These are phyloP conservation scores for Trichocomaceae sp. DNA, from an alignment of 2,329 filamentous ascomycete species.

Conservation along the genomic window DNA sequence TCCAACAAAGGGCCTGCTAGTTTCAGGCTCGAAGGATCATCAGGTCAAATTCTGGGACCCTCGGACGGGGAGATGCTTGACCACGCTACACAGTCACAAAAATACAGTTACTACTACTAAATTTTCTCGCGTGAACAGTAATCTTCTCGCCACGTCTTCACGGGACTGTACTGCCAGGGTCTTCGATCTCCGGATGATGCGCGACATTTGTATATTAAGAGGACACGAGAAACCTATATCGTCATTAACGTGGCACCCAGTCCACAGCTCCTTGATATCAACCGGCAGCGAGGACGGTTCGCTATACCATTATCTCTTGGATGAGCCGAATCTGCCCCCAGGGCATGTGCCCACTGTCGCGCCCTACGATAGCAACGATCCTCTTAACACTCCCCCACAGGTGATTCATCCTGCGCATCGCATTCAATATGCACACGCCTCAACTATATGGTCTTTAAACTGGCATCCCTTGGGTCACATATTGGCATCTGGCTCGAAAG, in stretches of 20 bases:
- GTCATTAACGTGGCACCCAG: slow-evolving; percentile 85
- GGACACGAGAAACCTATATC: slow-evolving; percentile 96
- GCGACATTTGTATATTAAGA: slow-evolving; percentile 85
- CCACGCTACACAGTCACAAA: slow-evolving; percentile 92
- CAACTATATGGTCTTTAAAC: slow-evolving; percentile 94
- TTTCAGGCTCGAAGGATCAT: slow-evolving; percentile 96
- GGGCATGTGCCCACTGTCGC: slow-evolving; percentile 66
- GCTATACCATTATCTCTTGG: slow-evolving; percentile 88
- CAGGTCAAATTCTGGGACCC: slow-evolving; percentile 98
- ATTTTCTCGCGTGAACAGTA: slow-evolving; percentile 79
- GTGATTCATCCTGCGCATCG: slow-evolving; percentile 89
- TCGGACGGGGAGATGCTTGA: slow-evolving; percentile 80
- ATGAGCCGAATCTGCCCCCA: slow-evolving; percentile 80
- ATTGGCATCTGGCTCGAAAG: slow-evolving; percentile 89
- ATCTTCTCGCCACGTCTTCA: slow-evolving; percentile 83
- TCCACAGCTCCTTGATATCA: slow-evolving; percentile 80
- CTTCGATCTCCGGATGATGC: slow-evolving; percentile 97
- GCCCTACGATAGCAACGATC: slow-evolving; percentile 79
- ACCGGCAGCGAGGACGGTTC: slow-evolving; percentile 87
- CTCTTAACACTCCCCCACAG: slow-evolving; percentile 71
- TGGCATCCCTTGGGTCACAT: slow-evolving; percentile 98
- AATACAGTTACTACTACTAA: slow-evolving; percentile 90
- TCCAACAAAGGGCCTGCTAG: slow-evolving; percentile 84
- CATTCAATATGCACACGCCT: slow-evolving; percentile 81
- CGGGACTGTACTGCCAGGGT: slow-evolving; percentile 88